phyloP scores from a whole-genome alignment of 164 flowering plant genomes.

The Chimonanthus salicifolius region DNA sequence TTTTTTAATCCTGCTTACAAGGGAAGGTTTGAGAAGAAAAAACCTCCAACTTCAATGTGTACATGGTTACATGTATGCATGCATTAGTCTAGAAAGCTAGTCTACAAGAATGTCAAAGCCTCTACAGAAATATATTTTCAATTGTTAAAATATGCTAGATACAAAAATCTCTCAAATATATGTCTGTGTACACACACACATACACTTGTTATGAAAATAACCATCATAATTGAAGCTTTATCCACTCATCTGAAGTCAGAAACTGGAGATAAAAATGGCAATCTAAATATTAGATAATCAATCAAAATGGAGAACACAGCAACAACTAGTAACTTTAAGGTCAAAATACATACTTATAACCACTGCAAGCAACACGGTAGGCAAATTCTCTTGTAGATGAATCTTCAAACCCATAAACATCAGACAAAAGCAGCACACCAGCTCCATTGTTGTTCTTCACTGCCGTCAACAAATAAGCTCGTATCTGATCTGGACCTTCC shows the following conservation, averaged over 20 bases:
- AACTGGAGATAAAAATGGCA: background rate
- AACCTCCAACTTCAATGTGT: no score
- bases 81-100: background rate
- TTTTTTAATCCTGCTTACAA: no score
- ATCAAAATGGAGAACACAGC: background rate
- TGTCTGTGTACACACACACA: no score
- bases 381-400: slow-evolving; percentile 81
- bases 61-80: background rate
- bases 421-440: slow-evolving; percentile 74
- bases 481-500: slow-evolving; percentile 44
- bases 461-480: slow-evolving; percentile 65
- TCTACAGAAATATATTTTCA: background rate
- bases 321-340: slow-evolving; percentile 1
- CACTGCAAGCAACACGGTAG: slow-evolving; percentile 88
- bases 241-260: no score
- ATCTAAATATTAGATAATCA: no score
- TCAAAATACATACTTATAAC: slow-evolving; percentile 69
- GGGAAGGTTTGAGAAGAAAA: no score
- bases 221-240: no score
- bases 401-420: slow-evolving; percentile 75
- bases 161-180: no score
- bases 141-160: background rate
- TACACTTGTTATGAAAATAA: no score
- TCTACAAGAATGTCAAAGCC: background rate
- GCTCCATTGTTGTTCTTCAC: slow-evolving; percentile 85